These are phyloP conservation scores for Phyllosticta ampelicida DNA, from an alignment of 2,329 filamentous ascomycete genomes.

Conservation along the genomic window DNA sequence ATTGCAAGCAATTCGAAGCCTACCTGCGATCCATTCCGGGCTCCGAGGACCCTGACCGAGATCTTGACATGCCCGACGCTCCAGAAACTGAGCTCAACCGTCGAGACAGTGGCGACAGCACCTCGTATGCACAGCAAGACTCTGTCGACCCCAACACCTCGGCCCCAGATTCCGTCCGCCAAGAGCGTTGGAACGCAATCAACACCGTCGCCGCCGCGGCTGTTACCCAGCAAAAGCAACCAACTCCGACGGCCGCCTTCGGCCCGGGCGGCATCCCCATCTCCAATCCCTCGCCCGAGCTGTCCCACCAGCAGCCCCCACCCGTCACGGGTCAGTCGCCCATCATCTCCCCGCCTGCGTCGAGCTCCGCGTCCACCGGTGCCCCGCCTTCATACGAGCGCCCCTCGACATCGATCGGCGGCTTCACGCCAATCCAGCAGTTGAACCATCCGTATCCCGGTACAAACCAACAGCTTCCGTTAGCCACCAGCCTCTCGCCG, in stretches of 20 bases:
- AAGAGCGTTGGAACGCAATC: conserved; percentile 31
- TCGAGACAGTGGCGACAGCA: conserved; percentile 14
- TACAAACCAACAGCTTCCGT: background rate
- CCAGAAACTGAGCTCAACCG: conserved; percentile 17
- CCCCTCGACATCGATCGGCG: background rate
- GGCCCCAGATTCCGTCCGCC: conserved; percentile 12
- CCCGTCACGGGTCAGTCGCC: conserved; percentile 5
- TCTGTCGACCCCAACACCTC: conserved; percentile 12
- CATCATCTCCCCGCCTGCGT: conserved; percentile 7
- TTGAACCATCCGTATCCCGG: background rate
- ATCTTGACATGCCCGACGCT: conserved; percentile 23
- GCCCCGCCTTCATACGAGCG: conserved; percentile 5
- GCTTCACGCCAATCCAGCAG: conserved; percentile 7
- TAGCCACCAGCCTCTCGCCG: background rate
- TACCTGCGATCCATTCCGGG: conserved; percentile 26
- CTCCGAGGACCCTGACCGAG: conserved; percentile 19
- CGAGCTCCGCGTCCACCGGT: conserved; percentile 7
- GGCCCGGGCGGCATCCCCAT: conserved; percentile 8
- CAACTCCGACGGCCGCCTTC: conserved; percentile 3
- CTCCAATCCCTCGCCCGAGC: conserved; percentile 9
- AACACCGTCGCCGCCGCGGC: conserved; percentile 22
- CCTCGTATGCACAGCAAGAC: conserved; percentile 19
- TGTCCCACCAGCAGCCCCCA: conserved; percentile 2
- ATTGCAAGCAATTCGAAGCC: conserved; percentile 39
- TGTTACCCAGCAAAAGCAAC: conserved; percentile 11